Base-by-base conservation (phyloP, 148 eudicot species). In the Pharnaceum exiguum region DNA sequence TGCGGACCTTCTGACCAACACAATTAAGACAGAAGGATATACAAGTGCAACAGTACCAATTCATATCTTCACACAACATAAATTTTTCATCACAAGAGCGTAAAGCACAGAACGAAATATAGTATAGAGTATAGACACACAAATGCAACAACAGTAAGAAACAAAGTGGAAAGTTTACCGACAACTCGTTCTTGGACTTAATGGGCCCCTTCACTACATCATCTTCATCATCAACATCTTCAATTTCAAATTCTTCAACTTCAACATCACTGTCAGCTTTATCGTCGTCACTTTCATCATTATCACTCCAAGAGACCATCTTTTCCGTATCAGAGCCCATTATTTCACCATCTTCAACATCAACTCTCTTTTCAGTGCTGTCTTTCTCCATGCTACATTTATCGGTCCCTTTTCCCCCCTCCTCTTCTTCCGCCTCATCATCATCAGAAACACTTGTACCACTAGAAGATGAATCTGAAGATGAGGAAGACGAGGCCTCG, bases 321-420 rank as follows among this genome's bases (percentile, higher is more conserved):
- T 76, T 73, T 37, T 78, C 83, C 46, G 28, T 76, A 55, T 78
- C 90, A 44, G 83, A 66, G 33, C 73, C 78, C 71, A 71, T 46
- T 55, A 89, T 86, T 70, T 86, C 88, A 53, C 95, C 97, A 69
- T 89, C 93, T 75, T 89, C 90, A 43, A 75, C 18, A 5, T 83
- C 90, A 31, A 49, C 63, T 63, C 53, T 55, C 64, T 22, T 51
- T 35, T 53, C 39, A 63, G 46, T 5, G n/a, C 10, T 24, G 3
- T 51, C 49, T 39, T 1, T 51, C 58, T 45, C 57, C 32, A 26
- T 10, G 49, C 67, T 32, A 62, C 61, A 10, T 18, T 54, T 25
- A 7, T 61, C 30, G 10, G 36, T 52, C 63, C 50, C 59, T 61
- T 55, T 46, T 29, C 24, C 10, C 32, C 22, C 64, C 11, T 32